Base-by-base conservation (phyloP, 108 stramenopile species). In the Pseudonitzschia pungens region DNA sequence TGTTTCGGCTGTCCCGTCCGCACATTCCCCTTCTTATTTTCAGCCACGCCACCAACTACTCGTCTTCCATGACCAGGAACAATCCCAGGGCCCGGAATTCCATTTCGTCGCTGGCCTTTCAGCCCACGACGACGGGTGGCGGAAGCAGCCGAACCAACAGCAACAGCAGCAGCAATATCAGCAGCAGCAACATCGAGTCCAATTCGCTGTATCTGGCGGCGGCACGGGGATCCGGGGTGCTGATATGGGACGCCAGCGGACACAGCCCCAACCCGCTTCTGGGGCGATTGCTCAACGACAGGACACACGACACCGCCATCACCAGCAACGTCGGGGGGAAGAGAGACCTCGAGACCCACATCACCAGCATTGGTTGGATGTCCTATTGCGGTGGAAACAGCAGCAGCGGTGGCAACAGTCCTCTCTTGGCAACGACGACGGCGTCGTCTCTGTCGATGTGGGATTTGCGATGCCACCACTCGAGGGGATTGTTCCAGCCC, bases 171-270 rank as follows among this genome's bases (percentile, higher is more conserved):
- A 36, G 36, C 36, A 6, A 6, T 12, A 48, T 18, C 45, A 11
- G 45, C 14, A 48, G 3, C 10, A 22, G 57, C 21, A 56, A 28
- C 55, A 48, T 48, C 45, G 45, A 48, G 14, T 48, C 69, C 1
- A 72, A 58, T 28, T 72, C 75, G 31, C 51, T 80, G 8, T 71
- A 87, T 21, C 79, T 92, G 40, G 92, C 92, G 11, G 83, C 92
- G 3, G 84, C 88, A 14, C 71, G 87, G 55, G 88, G 92, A 50
- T 77, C 70, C n/a, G 86, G 86, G 3, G 78, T 87, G 20, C 43
- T 92, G 43, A 75, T 92, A 24, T 92, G 89, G 87, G 92, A 92
- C 76, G 89, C 85, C 33, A 87, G 85, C 31, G 92, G 92, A 28
- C 86, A 85, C 22, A 80, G 86, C 40, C 69, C 85, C 29, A 89